Evolutionary conservation across 2,329 filamentous ascomycete genomes (phyloP).

Genomic region (Apiospora rasikravindrae): DNA sequence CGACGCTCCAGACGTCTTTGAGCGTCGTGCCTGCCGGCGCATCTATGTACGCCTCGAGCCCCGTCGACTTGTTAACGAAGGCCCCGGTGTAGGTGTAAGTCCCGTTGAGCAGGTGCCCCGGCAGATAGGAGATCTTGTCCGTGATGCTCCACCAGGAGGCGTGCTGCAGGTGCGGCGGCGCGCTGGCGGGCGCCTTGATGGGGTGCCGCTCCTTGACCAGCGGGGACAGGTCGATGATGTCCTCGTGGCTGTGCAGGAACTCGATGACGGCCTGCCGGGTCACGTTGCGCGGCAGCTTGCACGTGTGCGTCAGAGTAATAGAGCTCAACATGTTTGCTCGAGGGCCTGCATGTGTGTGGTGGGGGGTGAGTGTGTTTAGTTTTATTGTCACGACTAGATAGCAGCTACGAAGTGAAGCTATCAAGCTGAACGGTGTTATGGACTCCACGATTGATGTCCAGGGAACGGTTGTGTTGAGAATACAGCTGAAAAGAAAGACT

Average conservation of each 20-base stretch:
- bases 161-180: background rate
- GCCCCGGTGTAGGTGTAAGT: slow-evolving; percentile 4
- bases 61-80: background rate
- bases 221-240: slow-evolving; percentile 15
- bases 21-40: background rate
- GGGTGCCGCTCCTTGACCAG: slow-evolving; percentile 11
- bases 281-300: slow-evolving; percentile 14
- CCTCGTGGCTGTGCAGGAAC: slow-evolving; percentile 14
- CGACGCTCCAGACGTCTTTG: slow-evolving; percentile 8
- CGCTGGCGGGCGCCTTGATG: background rate
- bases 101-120: background rate
- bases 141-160: slow-evolving; percentile 8
- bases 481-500: background rate
- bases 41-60: background rate
- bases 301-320: slow-evolving; percentile 7
- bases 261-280: slow-evolving; percentile 5
- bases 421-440: background rate
- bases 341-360: background rate
- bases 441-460: background rate
- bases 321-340: background rate
- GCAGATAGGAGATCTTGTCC: slow-evolving; percentile 9
- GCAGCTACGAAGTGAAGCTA: background rate
- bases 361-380: too few relatives aligned
- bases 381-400: too few relatives aligned
- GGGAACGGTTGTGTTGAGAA: background rate